Conservation (phyloP, 2,329 filamentous ascomycete species). For the Aphanocladium album region DNA sequence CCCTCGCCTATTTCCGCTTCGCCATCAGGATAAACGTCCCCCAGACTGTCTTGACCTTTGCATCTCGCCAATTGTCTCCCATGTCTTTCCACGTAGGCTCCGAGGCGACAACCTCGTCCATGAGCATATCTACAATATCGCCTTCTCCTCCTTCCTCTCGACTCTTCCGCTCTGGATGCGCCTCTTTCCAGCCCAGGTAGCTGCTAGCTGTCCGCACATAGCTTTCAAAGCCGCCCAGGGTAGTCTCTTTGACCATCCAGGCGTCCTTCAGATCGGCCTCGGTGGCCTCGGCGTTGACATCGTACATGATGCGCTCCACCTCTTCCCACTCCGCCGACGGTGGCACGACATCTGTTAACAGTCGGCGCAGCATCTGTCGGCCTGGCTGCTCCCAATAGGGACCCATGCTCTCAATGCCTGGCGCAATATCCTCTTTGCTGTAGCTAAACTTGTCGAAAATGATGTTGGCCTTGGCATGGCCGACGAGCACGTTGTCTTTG, state of each 20-base stretch:
- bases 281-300: conserved; percentile 42
- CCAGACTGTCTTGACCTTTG: conserved; percentile 55
- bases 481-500: conserved; percentile 56
- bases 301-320: conserved; percentile 50
- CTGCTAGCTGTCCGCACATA: conserved; percentile 58
- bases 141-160: conserved; percentile 50
- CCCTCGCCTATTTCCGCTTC: conserved; percentile 28
- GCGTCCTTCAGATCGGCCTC: conserved; percentile 28
- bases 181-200: conserved; percentile 54
- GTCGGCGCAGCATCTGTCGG: conserved; percentile 46
- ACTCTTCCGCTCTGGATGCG: conserved; percentile 44
- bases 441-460: conserved; percentile 54
- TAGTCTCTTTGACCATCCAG: conserved; percentile 51
- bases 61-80: conserved; percentile 47
- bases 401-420: conserved; percentile 46
- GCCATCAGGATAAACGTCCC: conserved; percentile 56
- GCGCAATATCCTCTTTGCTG: conserved; percentile 38
- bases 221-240: conserved; percentile 53
- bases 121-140: conserved; percentile 58
- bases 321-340: conserved; percentile 48
- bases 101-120: conserved; percentile 51
- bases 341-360: conserved; percentile 47
- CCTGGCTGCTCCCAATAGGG: conserved; percentile 59
- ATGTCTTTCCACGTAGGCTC: conserved; percentile 47
- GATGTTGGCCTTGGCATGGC: conserved; percentile 44